These are phyloP conservation scores for Acrodontium crateriforme DNA, from an alignment of 2,329 filamentous ascomycete species.

Conservation along the genomic window DNA sequence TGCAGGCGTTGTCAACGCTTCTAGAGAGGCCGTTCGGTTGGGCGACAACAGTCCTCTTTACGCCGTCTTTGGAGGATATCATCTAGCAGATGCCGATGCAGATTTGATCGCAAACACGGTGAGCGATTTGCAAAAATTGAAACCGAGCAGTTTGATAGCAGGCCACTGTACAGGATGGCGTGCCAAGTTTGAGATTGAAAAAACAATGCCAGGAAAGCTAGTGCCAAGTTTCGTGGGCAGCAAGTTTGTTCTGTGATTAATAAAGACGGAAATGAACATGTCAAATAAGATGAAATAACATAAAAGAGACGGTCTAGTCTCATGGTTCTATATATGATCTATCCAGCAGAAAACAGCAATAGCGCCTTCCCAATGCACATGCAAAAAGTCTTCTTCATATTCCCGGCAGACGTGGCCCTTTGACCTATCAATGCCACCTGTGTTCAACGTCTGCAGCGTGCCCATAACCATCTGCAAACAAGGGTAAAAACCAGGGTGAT, in stretches of 20 bases:
- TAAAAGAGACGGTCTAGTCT: too few relatives aligned
- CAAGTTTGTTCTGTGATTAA: conserved; percentile 9
- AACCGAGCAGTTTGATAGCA: conserved; percentile 11
- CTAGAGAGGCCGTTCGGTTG: conserved; percentile 10
- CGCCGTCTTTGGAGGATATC: conserved; percentile 18
- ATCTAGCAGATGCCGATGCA: conserved; percentile 16
- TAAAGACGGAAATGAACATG: too few relatives aligned
- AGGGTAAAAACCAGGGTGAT: too few relatives aligned
- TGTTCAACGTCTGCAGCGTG: too few relatives aligned
- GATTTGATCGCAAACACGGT: conserved; percentile 10
- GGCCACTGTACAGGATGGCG: conserved; percentile 19
- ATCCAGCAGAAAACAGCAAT: too few relatives aligned
- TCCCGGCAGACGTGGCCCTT: too few relatives aligned
- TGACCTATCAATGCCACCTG: too few relatives aligned
- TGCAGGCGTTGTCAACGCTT: conserved; percentile 17
- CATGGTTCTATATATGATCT: too few relatives aligned
- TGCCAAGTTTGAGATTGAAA: conserved; percentile 16
- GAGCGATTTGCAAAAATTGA: conserved; percentile 11
- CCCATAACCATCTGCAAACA: too few relatives aligned
- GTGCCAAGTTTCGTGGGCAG: conserved; percentile 16
- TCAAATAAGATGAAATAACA: too few relatives aligned
- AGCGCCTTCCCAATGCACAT: too few relatives aligned
- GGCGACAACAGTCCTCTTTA: conserved; percentile 12
- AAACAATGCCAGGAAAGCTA: conserved; percentile 13
- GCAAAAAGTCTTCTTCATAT: too few relatives aligned